Conservation (phyloP, 306 rosid genomes). For the Bauhinia variegata region DNA sequence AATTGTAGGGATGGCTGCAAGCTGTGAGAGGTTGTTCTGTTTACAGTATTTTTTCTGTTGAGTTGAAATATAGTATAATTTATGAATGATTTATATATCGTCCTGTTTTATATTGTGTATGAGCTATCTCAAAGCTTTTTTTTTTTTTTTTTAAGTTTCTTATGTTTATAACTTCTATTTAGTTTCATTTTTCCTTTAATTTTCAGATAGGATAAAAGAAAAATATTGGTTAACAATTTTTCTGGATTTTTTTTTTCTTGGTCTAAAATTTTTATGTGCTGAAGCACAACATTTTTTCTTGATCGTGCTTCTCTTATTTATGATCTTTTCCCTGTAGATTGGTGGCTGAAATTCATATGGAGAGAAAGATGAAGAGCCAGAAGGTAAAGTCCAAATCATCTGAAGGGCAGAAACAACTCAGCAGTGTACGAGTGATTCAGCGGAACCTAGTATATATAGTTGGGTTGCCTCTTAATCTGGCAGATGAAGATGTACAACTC, state of each 20-base stretch:
- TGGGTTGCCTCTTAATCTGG: slow-evolving; percentile 73
- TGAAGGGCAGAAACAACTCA: slow-evolving; percentile 96
- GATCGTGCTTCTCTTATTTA: background rate
- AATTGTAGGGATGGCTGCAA: slow-evolving; percentile 65
- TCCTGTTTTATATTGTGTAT: background rate
- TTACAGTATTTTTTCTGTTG: slow-evolving; percentile 26
- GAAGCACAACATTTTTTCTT: background rate
- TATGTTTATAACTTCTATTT: background rate
- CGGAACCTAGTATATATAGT: slow-evolving; percentile 97
- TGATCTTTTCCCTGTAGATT: slow-evolving; percentile 45
- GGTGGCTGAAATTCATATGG: slow-evolving; percentile 72
- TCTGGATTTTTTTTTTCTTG: slow-evolving; percentile 1
- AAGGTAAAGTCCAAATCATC: slow-evolving; percentile 75
- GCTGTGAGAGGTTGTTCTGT: slow-evolving; percentile 54
- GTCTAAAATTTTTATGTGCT: too few relatives aligned
- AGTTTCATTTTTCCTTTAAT: slow-evolving; percentile 10
- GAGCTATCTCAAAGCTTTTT: background rate
- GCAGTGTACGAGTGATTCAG: slow-evolving; percentile 96
- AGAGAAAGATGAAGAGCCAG: slow-evolving; percentile 78
- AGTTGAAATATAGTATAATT: slow-evolving; percentile 3
- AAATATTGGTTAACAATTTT: background rate
- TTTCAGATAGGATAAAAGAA: slow-evolving; percentile 6
- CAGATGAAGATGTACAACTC: slow-evolving; percentile 89
- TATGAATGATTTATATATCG: slow-evolving; percentile 6
- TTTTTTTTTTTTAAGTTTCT: too few relatives aligned